Conservation (phyloP, 2,329 filamentous ascomycete species). For the Paraconiothyrium sp. region DNA sequence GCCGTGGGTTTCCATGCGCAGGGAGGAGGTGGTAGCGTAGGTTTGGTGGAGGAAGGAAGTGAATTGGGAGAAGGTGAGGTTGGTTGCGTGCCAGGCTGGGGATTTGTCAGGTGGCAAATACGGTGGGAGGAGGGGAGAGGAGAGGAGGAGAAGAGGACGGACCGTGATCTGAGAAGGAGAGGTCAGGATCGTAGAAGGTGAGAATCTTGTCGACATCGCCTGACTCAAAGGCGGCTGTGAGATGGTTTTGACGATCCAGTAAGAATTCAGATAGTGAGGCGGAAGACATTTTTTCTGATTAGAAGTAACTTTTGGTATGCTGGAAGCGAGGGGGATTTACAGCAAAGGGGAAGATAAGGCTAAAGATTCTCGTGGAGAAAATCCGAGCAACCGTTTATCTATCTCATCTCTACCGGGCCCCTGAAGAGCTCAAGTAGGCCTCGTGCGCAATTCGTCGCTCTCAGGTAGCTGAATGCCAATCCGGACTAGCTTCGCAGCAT, state of each 20-base stretch:
- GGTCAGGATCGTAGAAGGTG: conserved; percentile 10
- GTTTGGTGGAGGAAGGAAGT: conserved; percentile 15
- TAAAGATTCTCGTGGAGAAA: no score
- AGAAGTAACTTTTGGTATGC: no score
- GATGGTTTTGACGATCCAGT: not conserved
- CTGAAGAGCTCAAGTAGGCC: no score
- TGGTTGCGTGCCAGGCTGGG: conserved; percentile 13
- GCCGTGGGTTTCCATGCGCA: conserved; percentile 18
- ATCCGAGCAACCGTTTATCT: no score
- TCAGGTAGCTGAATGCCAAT: no score
- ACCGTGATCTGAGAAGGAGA: conserved; percentile 17
- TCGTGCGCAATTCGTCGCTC: no score
- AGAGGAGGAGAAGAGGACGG: not conserved
- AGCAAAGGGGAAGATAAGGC: no score
- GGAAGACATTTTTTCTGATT: not conserved
- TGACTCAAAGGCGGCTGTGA: conserved; percentile 13
- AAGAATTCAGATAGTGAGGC: not conserved
- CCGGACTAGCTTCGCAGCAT: no score
- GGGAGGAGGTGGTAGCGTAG: conserved; percentile 10
- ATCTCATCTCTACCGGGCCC: no score
- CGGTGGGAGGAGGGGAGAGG: no score
- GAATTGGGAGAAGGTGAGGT: conserved; percentile 8
- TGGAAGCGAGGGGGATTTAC: no score
- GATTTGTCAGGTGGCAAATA: no score
- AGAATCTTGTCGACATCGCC: conserved; percentile 13